Base-by-base conservation (phyloP, 805 yeast species). In the Maudiozyma saulgeensis region DNA sequence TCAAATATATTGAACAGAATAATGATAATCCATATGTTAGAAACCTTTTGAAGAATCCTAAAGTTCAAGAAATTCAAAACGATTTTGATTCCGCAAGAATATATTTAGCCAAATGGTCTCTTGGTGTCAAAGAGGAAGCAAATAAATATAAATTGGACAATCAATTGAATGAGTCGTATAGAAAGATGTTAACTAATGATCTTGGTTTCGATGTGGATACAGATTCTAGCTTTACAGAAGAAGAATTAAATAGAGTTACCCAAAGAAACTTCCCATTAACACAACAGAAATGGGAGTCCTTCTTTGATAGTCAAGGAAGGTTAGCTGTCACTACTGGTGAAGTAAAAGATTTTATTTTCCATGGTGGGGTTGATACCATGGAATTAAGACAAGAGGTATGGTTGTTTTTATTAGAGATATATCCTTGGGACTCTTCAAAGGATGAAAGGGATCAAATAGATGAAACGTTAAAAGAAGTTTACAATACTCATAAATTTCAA, bases 81-180 rank as follows among this genome's bases (percentile, higher is more conserved):
- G 98, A 91, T 53, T 93, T 90, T 62, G 98, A 90, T 61, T 81
- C 91, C 46, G 98, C 98, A 0, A 77, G 90, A 48, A 84, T 89
- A 4, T 91, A 88, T 64, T 72, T 91, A 51, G 98, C 98, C 4
- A 90, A 89, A 69, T 93, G 98, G 98, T 97, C 98, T 0, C 76
- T 87, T 57, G 87, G 87, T 28, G 93, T 93, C 9, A 93, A 91
- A 57, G 90, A 89, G 58, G 95, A 91, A 64, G 93, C 96, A 1
- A 89, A 81, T 56, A 77, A 79, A 49, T 66, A 73, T 50, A 58
- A 69, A 65, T 52, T 63, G 19, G 46, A 45, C 73, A 78, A 52
- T 67, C 79, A 52, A 70, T 72, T 82, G 49, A 82, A 80, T 56
- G 80, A 79, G n/a, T 71, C 79, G 16, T 81, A 82, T 55, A 67